phyloP scores from a whole-genome alignment of 2,329 filamentous ascomycete species.

The Pseudocercospora fuligena region DNA sequence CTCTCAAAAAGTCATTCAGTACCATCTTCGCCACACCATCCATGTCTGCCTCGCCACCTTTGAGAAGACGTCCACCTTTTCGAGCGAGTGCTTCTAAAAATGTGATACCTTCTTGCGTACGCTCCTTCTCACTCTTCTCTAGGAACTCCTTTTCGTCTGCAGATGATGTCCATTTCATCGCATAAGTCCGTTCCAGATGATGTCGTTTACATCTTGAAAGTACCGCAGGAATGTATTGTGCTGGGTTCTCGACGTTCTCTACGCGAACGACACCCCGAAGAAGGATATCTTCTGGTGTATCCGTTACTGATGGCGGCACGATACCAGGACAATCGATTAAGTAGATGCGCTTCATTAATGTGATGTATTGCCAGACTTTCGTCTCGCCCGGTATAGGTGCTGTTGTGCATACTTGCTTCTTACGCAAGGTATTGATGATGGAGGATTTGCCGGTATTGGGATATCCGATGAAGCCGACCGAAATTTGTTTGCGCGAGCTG shows the following conservation, averaged over 20 bases:
- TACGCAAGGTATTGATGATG: constrained; percentile 93
- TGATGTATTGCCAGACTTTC: constrained; percentile 98
- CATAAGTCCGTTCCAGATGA: constrained; percentile 92
- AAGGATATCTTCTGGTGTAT: constrained; percentile 85
- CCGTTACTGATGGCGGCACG: constrained; percentile 83
- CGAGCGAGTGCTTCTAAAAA: constrained; percentile 87
- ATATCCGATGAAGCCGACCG: constrained; percentile 84
- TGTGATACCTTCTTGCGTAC: constrained; percentile 67
- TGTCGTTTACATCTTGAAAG: constrained; percentile 79
- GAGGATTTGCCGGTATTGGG: constrained; percentile 96
- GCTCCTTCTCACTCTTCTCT: constrained; percentile 37
- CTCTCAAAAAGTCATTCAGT: constrained; percentile 91
- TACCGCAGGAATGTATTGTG: constrained; percentile 90
- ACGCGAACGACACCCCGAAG: constrained; percentile 90
- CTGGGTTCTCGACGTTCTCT: constrained; percentile 94
- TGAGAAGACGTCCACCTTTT: constrained; percentile 83
- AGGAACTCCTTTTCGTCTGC: constrained; percentile 24
- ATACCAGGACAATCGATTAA: constrained; percentile 97
- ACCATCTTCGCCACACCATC: constrained; percentile 97
- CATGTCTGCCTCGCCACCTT: constrained; percentile 91
- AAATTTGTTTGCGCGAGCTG: constrained; percentile 90
- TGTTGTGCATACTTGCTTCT: constrained; percentile 91
- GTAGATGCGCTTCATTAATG: constrained; percentile 90
- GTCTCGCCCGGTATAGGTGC: constrained; percentile 96
- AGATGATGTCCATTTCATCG: constrained; percentile 71